Conservation (phyloP, 2,329 filamentous ascomycete species). For the Colletotrichum sp. region DNA sequence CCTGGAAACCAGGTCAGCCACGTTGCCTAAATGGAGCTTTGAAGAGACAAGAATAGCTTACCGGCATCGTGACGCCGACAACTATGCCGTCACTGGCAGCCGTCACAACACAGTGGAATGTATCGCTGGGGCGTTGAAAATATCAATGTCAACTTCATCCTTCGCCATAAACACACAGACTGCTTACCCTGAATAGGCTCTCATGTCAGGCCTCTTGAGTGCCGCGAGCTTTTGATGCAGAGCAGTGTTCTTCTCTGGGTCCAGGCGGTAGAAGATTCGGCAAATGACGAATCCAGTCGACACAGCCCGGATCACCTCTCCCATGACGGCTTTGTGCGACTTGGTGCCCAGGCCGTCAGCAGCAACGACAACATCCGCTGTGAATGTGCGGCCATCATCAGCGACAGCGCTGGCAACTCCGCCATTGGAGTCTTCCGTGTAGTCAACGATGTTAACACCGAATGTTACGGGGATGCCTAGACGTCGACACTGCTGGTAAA, state of each 20-base stretch:
- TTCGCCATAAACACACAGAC: not conserved
- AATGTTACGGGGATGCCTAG: not conserved
- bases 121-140: not conserved
- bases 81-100: not conserved
- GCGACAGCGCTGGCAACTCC: not conserved
- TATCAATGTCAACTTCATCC: not conserved
- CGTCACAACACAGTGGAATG: not conserved
- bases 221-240: not conserved
- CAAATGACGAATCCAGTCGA: not conserved
- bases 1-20: not conserved
- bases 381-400: not conserved
- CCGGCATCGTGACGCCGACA: not conserved
- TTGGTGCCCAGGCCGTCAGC: not conserved
- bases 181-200: not conserved
- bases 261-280: not conserved
- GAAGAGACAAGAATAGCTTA: not conserved
- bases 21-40: rapidly evolving
- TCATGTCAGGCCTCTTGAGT: not conserved
- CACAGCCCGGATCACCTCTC: not conserved
- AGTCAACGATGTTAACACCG: not conserved
- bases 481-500: not conserved
- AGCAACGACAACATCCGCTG: not conserved
- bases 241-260: not conserved
- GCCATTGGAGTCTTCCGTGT: not conserved
- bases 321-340: not conserved